A percentile compares a stretch with the other conserved stretches of the same genome.
Conservation (phyloP, 208 protist species). For the Leishmania tropica region DNA sequence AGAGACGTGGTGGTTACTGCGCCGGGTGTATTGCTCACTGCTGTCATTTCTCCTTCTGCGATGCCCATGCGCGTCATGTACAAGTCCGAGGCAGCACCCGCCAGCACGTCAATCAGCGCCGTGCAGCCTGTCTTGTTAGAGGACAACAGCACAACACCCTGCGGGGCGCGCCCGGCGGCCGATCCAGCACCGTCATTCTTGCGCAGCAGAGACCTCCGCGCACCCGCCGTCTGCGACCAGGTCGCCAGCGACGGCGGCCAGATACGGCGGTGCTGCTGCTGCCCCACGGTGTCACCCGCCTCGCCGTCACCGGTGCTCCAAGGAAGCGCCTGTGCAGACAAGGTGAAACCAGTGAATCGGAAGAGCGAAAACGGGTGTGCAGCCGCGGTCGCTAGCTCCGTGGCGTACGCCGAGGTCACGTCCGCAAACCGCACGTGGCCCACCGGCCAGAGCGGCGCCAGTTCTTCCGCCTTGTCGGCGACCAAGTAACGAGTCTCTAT, state of each 20-base stretch:
- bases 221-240: neutral
- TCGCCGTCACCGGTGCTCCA: conserved; percentile 10
- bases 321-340: conserved; percentile 19
- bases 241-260: conserved; percentile 32
- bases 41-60: neutral
- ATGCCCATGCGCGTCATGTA: conserved; percentile 19
- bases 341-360: conserved; percentile 10
- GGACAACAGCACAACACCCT: conserved; percentile 24
- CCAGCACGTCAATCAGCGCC: conserved; percentile 31
- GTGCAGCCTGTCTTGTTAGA: conserved; percentile 10
- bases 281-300: neutral
- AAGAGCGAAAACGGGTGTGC: neutral
- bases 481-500: conserved; percentile 32
- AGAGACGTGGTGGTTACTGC: neutral
- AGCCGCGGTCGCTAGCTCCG: neutral
- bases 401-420: conserved; percentile 28
- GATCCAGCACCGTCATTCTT: neutral
- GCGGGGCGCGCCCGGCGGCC: conserved; percentile 2
- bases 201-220: conserved; percentile 1
- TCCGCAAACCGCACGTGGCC: conserved; percentile 65
- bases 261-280: neutral
- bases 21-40: neutral
- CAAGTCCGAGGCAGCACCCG: conserved; percentile 27
- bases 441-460: conserved; percentile 38
- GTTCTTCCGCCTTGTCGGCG: conserved; percentile 17